Evolutionary conservation across 2,329 filamentous ascomycete genomes (phyloP), one percentile per base, ranked within the genome.

Genomic region (Exserohilum turcica): DNA sequence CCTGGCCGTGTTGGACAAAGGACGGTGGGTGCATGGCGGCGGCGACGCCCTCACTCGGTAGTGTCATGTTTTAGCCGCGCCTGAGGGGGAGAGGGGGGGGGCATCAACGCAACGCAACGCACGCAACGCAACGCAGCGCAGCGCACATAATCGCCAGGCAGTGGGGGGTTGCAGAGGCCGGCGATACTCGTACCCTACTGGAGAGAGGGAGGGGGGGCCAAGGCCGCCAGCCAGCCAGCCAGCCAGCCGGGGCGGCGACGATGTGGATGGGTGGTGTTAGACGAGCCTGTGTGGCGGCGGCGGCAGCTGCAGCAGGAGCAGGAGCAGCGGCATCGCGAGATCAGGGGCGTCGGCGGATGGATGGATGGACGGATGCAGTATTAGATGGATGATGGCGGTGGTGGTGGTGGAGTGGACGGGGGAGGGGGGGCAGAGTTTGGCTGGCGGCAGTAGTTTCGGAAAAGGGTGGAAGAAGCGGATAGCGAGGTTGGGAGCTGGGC

Each of bases 51-150:
- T 48, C 48, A 45, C 48, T 59, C 57, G 56, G 59, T 57, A 54
- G 60, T 60, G 57, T 61, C 65, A 66, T 61, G 64, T 60, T 69
- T 70, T 72, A 72, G 67, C 70, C 68, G 68, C 68, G 57, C 65
- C 59, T 16, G 28, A 19, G 39, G 39, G 15, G 7, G 21, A 7
- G 21, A 7, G 21, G 21, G 7, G 21, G 21, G 21, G 21, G 21
- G 21, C 21, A 24, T 4, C 21, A 24, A 24, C 4, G 21, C 21
- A 24, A 24, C 21, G 21, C 21, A 24, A 24, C 21, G 21, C 21
- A 24, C 21, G 21, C 21, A 24, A 24, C 21, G 21, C 21, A 24
- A 7, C 21, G 21, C 21, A 35, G 13, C 32, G 15, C 13, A 54
- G 52, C 48, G 51, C 51, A 52, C 50, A 50, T 61, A 63, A 63